phyloP scores from a whole-genome alignment of 2,329 filamentous ascomycete genomes.

The Pseudovirgaria hyperparasitica region DNA sequence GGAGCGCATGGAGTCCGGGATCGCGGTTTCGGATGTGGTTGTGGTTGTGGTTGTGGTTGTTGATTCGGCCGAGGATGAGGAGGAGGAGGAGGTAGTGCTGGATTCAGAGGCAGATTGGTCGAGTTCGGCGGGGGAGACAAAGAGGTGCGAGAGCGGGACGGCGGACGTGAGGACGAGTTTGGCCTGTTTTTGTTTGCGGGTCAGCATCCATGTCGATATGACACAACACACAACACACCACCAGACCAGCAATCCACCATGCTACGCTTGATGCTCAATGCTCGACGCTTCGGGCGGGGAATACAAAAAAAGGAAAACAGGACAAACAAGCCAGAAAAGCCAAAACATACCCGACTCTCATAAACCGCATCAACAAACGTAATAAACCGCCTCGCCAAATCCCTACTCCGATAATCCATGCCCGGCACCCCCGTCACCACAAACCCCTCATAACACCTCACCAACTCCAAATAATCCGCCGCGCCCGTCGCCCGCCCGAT shows the following conservation, averaged over 20 bases:
- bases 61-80: slow-evolving; percentile 26
- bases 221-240: too few species aligned
- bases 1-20: slow-evolving; percentile 60
- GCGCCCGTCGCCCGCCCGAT: slow-evolving; percentile 82
- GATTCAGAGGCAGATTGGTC: slow-evolving; percentile 35
- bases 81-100: too few species aligned
- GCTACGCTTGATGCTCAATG: too few species aligned
- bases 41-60: slow-evolving; percentile 26
- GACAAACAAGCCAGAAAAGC: background rate
- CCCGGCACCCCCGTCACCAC: slow-evolving; percentile 82
- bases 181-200: slow-evolving; percentile 43
- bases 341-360: slow-evolving; percentile 45
- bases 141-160: slow-evolving; percentile 73
- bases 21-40: slow-evolving; percentile 34
- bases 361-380: slow-evolving; percentile 97
- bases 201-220: background rate
- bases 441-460: slow-evolving; percentile 81
- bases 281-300: too few species aligned
- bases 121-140: slow-evolving; percentile 51
- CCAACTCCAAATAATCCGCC: slow-evolving; percentile 88
- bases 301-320: too few species aligned
- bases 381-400: slow-evolving; percentile 86
- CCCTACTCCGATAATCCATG: slow-evolving; percentile 77
- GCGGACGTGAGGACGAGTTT: slow-evolving; percentile 89
- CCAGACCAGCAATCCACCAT: too few species aligned